Conservation (phyloP, 1,284 basidiomycete genomes). For the Waitea zeae region DNA sequence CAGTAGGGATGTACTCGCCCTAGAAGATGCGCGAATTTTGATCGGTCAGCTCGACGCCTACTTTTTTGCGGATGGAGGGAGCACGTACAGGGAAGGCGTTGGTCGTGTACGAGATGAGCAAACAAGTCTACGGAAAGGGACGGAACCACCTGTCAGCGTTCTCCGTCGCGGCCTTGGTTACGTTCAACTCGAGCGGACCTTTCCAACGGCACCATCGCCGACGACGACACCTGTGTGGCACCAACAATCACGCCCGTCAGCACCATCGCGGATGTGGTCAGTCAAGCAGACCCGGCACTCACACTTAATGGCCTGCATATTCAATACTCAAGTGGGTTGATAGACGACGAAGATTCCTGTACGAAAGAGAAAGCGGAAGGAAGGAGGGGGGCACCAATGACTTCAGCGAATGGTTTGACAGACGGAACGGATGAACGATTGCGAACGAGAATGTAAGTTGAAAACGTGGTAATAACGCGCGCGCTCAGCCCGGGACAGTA, state of each 20-base stretch:
- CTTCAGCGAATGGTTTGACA: too few species aligned
- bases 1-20: constrained; percentile 97
- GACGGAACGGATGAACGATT: too few species aligned
- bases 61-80: constrained; percentile 5
- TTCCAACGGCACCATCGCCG: constrained; percentile 98
- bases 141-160: constrained; percentile 6
- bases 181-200: constrained; percentile 36
- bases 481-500: too few species aligned
- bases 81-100: constrained; percentile 80
- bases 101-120: constrained; percentile 94
- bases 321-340: too few species aligned
- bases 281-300: constrained; percentile 7
- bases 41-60: constrained; percentile 10
- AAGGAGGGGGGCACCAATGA: too few species aligned
- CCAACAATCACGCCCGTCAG: too few species aligned
- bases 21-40: constrained; percentile 20
- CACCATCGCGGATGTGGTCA: constrained; percentile 3
- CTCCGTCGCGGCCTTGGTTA: constrained; percentile 2
- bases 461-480: too few species aligned
- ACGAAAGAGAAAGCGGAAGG: too few species aligned
- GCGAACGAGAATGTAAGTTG: too few species aligned
- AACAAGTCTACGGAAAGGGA: constrained; percentile 61
- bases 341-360: too few species aligned
- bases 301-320: constrained; percentile 26
- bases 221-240: constrained; percentile 83